Conservation (phyloP, 73 alveolate species). For the Chromera velia region DNA sequence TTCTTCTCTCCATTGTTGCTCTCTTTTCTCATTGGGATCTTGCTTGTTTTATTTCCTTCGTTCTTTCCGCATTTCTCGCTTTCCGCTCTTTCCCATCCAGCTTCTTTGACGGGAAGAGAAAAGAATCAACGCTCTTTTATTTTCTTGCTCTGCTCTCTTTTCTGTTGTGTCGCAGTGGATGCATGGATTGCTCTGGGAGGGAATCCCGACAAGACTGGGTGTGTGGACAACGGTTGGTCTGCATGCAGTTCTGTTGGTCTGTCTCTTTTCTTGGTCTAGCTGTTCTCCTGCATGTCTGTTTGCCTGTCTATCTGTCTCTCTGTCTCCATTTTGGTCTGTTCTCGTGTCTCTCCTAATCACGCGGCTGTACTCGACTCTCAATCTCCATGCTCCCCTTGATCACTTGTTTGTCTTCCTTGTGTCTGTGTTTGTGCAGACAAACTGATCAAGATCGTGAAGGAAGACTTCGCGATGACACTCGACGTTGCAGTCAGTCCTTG, state of each 20-base stretch:
- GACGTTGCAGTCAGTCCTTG: too few species aligned
- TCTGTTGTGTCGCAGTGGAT: conserved; percentile 2
- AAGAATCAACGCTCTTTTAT: too few species aligned
- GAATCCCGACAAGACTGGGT: conserved; percentile 21
- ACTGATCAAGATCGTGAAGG: not conserved
- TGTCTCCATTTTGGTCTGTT: not conserved
- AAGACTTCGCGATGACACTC: conserved; percentile 45
- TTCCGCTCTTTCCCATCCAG: too few species aligned
- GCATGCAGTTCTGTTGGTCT: not conserved
- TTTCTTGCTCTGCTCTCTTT: too few species aligned
- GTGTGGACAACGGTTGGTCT: not conserved
- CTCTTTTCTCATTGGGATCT: too few species aligned
- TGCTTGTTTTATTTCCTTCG: too few species aligned
- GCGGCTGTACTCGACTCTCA: conserved; percentile 24
- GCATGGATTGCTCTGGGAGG: conserved; percentile 46
- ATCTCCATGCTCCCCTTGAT: conserved; percentile 25
- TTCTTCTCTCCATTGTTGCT: too few species aligned
- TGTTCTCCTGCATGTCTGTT: not conserved
- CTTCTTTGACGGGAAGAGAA: too few species aligned
- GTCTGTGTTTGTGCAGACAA: not conserved
- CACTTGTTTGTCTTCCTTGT: not conserved
- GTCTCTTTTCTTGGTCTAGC: not conserved
- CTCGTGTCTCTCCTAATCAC: not conserved
- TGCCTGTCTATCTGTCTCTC: not conserved
- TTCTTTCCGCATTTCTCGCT: too few species aligned